phyloP scores from a whole-genome alignment of 495 filamentous ascomycete genomes.

The Penicillium samsonianum region DNA sequence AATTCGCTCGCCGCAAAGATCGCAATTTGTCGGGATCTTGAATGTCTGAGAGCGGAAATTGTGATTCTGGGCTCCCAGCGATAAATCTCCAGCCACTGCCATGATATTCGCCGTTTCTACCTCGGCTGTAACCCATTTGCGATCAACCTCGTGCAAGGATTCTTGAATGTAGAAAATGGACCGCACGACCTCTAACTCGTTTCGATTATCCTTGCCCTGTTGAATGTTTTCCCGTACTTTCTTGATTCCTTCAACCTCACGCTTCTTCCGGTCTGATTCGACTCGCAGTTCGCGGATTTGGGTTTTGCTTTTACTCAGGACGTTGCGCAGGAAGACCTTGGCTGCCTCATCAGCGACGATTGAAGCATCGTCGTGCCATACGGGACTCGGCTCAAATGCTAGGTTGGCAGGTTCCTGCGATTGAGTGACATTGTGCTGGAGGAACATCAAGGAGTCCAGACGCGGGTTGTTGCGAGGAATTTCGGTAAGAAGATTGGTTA shows the following conservation, averaged over 20 bases:
- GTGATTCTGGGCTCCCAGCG: conserved; percentile 86
- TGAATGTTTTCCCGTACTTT: conserved; percentile 70
- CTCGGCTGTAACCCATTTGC: conserved; percentile 82
- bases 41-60: conserved; percentile 97
- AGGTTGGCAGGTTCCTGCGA: conserved; percentile 83
- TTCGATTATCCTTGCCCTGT: conserved; percentile 80
- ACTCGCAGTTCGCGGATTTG: conserved; percentile 75
- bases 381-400: conserved; percentile 88
- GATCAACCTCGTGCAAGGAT: conserved; percentile 80
- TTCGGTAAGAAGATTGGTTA: conserved; percentile 71
- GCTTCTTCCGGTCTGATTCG: conserved; percentile 78
- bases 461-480: conserved; percentile 86
- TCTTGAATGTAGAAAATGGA: conserved; percentile 80
- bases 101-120: conserved; percentile 91
- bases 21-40: conserved; percentile 98
- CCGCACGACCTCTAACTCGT: conserved; percentile 76
- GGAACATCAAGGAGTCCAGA: conserved; percentile 96
- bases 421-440: conserved; percentile 79
- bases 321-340: conserved; percentile 87
- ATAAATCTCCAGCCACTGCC: conserved; percentile 82
- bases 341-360: conserved; percentile 82
- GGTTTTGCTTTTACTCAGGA: conserved; percentile 84
- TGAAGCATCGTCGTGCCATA: conserved; percentile 91
- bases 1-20: conserved; percentile 92
- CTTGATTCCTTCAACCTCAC: conserved; percentile 76